These are phyloP conservation scores for Penicillium turbatum DNA, from an alignment of 495 filamentous ascomycete species.

Conservation along the genomic window DNA sequence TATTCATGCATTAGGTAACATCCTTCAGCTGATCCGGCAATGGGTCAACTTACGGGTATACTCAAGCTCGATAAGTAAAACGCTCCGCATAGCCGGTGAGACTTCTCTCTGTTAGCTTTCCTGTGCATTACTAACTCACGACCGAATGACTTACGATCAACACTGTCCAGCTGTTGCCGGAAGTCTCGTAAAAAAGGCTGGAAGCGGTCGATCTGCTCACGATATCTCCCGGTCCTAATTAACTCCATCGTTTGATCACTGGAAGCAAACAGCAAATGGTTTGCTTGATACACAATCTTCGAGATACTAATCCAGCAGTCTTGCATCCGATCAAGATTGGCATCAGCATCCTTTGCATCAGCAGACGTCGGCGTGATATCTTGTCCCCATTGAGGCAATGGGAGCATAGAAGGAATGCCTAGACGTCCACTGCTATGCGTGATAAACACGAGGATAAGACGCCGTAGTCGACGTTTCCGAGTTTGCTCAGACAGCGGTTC, in stretches of 20 bases:
- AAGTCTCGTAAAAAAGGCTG: conserved; percentile 71
- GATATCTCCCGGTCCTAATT: conserved; percentile 80
- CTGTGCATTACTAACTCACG: neutral
- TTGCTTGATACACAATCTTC: conserved; percentile 81
- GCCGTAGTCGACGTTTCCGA: conserved; percentile 76
- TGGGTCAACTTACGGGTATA: conserved; percentile 59
- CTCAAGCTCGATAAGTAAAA: conserved; percentile 86
- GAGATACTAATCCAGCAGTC: conserved; percentile 91
- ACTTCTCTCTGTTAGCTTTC: conserved; percentile 43
- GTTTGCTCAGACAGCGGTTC: conserved; percentile 61
- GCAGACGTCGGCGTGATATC: conserved; percentile 37
- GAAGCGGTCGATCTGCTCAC: conserved; percentile 72
- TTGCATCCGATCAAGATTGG: conserved; percentile 57
- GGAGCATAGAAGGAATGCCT: conserved; percentile 91
- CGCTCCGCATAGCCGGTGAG: conserved; percentile 71
- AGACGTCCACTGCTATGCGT: conserved; percentile 89
- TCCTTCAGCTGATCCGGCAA: neutral
- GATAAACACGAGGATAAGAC: conserved; percentile 81
- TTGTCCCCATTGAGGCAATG: conserved; percentile 52
- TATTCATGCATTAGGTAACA: conserved; percentile 11
- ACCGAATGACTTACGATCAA: conserved; percentile 39
- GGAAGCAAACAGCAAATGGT: conserved; percentile 77
- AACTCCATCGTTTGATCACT: conserved; percentile 78
- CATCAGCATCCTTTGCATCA: conserved; percentile 27
- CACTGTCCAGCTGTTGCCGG: conserved; percentile 67